These are phyloP conservation scores for Bryoerythrophyllum caledonicum DNA, from an alignment of 225 moss, liverwort and hornwort genomes.

Conservation along the genomic window DNA sequence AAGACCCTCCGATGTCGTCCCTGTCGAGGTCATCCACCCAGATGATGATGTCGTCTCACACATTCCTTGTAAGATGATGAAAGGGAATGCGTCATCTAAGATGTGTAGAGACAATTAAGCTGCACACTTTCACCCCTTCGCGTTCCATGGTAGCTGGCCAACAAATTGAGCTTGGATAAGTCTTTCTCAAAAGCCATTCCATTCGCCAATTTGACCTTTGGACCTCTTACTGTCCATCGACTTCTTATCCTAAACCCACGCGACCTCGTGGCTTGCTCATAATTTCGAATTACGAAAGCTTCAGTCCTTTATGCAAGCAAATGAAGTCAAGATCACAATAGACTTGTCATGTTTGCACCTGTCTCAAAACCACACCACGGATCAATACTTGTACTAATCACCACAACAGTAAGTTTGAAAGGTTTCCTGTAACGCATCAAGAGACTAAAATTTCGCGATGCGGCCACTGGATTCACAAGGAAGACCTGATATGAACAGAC, in stretches of 20 bases:
- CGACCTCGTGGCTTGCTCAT: conserved; percentile 18
- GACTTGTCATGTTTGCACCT: conserved; percentile 13
- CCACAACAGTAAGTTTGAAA: conserved; percentile 21
- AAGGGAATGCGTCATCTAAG: conserved; percentile 20
- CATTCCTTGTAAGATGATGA: conserved; percentile 13
- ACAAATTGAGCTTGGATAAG: not conserved
- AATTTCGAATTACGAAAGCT: not conserved
- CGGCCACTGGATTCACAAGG: conserved; percentile 33
- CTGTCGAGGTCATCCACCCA: conserved; percentile 30
- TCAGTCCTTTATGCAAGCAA: not conserved
- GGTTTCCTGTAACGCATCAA: conserved; percentile 23
- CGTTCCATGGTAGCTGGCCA: not conserved
- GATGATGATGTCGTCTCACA: conserved; percentile 14
- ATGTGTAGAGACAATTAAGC: conserved; percentile 31
- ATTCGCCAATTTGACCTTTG: conserved; percentile 30
- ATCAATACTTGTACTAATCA: conserved; percentile 9
- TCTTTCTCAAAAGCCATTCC: not conserved
- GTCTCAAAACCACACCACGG: conserved; percentile 2
- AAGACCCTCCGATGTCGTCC: conserved; percentile 10
- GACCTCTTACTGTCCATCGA: conserved; percentile 12
- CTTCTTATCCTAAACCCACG: conserved; percentile 10
- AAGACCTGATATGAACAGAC: conserved; percentile 43
- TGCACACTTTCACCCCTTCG: conserved; percentile 29
- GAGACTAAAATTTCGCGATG: conserved; percentile 17
- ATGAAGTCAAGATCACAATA: conserved; percentile 6